These are phyloP conservation scores for Vanrija sp. DNA, from an alignment of 1,284 basidiomycete species.

Conservation along the genomic window DNA sequence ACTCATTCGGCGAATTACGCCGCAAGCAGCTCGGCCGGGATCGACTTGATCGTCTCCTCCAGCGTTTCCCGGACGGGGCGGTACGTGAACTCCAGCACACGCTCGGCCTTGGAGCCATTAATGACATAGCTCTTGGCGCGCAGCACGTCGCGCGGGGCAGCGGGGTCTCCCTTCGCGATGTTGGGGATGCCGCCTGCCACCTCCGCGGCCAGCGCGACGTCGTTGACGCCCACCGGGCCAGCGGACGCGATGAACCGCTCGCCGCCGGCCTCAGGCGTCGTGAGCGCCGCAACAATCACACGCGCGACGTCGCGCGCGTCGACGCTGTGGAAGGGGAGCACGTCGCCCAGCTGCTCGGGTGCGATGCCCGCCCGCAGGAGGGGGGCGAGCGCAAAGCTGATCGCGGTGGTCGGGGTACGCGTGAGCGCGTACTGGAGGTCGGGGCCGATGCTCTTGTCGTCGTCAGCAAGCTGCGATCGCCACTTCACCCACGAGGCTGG, in stretches of 20 bases:
- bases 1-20: neutral
- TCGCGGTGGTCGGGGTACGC: neutral
- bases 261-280: constrained; percentile 51
- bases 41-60: neutral
- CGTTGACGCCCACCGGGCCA: neutral
- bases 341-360: neutral
- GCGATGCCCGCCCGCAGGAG: neutral
- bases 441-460: constrained; percentile 1
- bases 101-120: neutral
- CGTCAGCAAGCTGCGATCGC: neutral
- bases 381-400: neutral
- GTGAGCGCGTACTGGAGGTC: neutral
- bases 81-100: neutral
- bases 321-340: neutral
- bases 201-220: neutral
- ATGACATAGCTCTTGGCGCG: neutral
- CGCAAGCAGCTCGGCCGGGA: neutral
- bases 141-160: neutral
- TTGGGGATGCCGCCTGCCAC: neutral
- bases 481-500: constrained; percentile 1
- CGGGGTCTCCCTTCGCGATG: neutral
- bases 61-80: neutral
- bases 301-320: constrained; percentile 13
- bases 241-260: constrained; percentile 55
- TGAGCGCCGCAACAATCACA: constrained; percentile 1